phyloP scores from a whole-genome alignment of 169 alveolate genomes.

The Plasmodium coatneyi region DNA sequence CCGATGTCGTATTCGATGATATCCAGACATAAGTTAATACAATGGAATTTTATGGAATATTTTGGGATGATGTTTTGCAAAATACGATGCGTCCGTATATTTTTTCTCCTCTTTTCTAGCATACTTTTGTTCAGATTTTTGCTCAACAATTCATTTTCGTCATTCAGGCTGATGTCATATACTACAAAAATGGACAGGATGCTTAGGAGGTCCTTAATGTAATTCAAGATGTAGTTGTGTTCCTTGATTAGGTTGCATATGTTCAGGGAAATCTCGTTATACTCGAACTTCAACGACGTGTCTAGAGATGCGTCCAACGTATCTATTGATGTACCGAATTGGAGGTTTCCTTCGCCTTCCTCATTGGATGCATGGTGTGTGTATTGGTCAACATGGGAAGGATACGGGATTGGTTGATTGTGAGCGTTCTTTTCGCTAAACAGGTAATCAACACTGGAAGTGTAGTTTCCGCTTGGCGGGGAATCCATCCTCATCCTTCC shows the following conservation, averaged over 20 bases:
- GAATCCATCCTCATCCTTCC: neutral
- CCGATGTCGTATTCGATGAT: slow-evolving; percentile 71
- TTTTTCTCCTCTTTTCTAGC: slow-evolving; percentile 19
- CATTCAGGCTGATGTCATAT: slow-evolving; percentile 43
- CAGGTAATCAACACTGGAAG: neutral
- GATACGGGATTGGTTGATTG: neutral
- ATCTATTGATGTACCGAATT: neutral
- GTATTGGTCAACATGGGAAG: neutral
- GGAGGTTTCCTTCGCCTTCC: neutral
- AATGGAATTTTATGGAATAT: slow-evolving; percentile 58
- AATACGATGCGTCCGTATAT: slow-evolving; percentile 49
- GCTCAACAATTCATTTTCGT: slow-evolving; percentile 48
- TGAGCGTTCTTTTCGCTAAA: neutral
- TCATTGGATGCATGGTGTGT: neutral
- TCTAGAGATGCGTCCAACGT: neutral
- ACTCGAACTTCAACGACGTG: slow-evolving; percentile 13
- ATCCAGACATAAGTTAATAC: slow-evolving; percentile 65
- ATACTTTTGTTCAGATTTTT: neutral
- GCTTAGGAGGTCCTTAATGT: slow-evolving; percentile 38
- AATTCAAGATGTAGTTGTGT: slow-evolving; percentile 41
- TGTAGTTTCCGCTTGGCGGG: neutral
- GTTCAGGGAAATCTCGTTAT: slow-evolving; percentile 55
- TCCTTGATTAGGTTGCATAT: slow-evolving; percentile 66
- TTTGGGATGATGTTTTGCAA: slow-evolving; percentile 63
- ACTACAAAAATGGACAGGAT: slow-evolving; percentile 62